Conservation (phyloP, 805 yeast genomes). For the Candida endomychidarum region DNA sequence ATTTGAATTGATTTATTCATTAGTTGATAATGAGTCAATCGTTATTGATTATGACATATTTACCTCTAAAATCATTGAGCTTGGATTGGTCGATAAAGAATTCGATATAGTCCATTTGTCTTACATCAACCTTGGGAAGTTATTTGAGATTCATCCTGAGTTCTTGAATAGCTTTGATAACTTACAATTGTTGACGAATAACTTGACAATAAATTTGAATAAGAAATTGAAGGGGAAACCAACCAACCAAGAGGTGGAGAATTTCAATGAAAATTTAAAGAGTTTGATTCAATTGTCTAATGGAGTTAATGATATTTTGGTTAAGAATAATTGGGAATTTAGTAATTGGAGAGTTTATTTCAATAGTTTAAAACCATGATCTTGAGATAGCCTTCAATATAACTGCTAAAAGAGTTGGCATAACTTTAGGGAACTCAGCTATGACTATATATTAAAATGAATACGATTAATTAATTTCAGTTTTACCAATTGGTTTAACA, state of each 20-base stretch:
- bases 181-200: slow-evolving; percentile 35
- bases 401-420: slow-evolving; percentile 4
- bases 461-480: slow-evolving; percentile 8
- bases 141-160: slow-evolving; percentile 35
- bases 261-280: slow-evolving; percentile 44
- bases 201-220: slow-evolving; percentile 34
- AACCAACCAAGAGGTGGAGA: slow-evolving; percentile 66
- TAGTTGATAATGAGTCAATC: slow-evolving; percentile 33
- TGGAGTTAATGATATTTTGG: slow-evolving; percentile 10
- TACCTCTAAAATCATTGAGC: slow-evolving; percentile 42
- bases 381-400: no score
- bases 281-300: slow-evolving; percentile 13
- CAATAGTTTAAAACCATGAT: slow-evolving; percentile 7
- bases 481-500: not conserved
- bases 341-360: slow-evolving; percentile 15
- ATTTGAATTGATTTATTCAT: slow-evolving; percentile 65
- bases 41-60: slow-evolving; percentile 31
- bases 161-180: slow-evolving; percentile 17
- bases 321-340: slow-evolving; percentile 13
- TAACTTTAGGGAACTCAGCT: not conserved
- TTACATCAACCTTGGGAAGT: slow-evolving; percentile 39
- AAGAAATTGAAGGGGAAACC: slow-evolving; percentile 59
- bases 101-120: slow-evolving; percentile 57
- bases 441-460: slow-evolving; percentile 7
- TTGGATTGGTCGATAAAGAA: slow-evolving; percentile 61